phyloP scores from a whole-genome alignment of 2,329 filamentous ascomycete species.

The Bipolaris victoriae region DNA sequence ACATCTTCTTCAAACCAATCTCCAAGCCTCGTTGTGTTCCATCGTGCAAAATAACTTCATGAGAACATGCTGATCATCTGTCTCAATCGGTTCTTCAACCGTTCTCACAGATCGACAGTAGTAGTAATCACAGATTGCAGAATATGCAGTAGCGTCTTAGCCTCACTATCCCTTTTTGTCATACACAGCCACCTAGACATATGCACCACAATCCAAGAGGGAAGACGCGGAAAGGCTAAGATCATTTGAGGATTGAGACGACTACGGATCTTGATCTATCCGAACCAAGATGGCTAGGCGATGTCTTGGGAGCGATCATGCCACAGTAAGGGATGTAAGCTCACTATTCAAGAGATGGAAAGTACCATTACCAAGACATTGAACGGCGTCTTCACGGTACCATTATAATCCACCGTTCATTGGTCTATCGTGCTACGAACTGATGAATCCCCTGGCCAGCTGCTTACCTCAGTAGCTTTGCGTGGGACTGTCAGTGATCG shows the following conservation, averaged over 20 bases:
- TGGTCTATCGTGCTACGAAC: background rate
- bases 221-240: slow-evolving; percentile 18
- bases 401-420: slow-evolving; percentile 1
- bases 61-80: background rate
- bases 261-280: slow-evolving; percentile 28
- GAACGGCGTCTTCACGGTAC: slow-evolving; percentile 6
- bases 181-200: slow-evolving; percentile 21
- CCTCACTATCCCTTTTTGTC: slow-evolving; percentile 3
- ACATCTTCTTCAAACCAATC: no score
- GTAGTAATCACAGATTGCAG: background rate
- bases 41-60: background rate
- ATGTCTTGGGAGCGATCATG: slow-evolving; percentile 35
- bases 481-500: background rate
- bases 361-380: slow-evolving; percentile 11
- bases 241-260: slow-evolving; percentile 7
- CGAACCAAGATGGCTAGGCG: slow-evolving; percentile 36
- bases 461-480: background rate
- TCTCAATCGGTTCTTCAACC: background rate
- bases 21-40: no score
- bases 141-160: slow-evolving; percentile 6
- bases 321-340: slow-evolving; percentile 12
- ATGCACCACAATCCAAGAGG: slow-evolving; percentile 9
- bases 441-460: slow-evolving; percentile 1
- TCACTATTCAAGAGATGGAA: slow-evolving; percentile 15
- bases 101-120: background rate